A percentile compares a stretch with the other conserved stretches of the same genome.
phyloP scores from a whole-genome alignment of 202 grass and related monocot genomes.

The Brachypodium distachyon region DNA sequence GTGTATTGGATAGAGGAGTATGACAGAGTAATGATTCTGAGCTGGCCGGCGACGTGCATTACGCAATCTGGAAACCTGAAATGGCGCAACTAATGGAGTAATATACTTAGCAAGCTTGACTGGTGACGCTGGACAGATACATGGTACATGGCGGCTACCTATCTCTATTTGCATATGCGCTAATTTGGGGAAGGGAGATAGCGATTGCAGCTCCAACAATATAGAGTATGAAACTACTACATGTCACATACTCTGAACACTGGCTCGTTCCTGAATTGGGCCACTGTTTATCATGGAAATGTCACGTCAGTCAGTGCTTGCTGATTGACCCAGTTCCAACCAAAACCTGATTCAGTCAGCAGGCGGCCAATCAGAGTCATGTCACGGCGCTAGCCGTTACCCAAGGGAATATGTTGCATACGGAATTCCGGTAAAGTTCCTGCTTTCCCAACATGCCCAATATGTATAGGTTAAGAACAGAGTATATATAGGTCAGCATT shows the following conservation, averaged over 20 bases:
- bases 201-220: neutral
- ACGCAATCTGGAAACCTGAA: slow-evolving; percentile 2
- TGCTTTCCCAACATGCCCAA: neutral
- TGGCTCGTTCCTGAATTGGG: too few species aligned
- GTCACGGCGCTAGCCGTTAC: too few species aligned
- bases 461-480: too few species aligned
- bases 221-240: neutral
- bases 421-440: neutral
- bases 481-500: neutral
- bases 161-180: neutral
- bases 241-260: too few species aligned
- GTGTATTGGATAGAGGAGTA: neutral
- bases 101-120: neutral
- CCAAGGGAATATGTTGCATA: too few species aligned
- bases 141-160: neutral
- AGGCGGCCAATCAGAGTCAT: neutral
- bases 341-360: neutral
- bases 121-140: neutral
- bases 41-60: neutral
- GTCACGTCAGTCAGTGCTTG: neutral
- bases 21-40: neutral
- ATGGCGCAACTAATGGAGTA: neutral
- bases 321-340: neutral
- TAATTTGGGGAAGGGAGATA: too few species aligned
- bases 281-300: slow-evolving; percentile 8